Percentiles rank a stretch among this genome's conserved stretches.
Evolutionary conservation across 192 early-diverging fungal genomes (phyloP).

Genomic region (Gaertneriomyces sp.): DNA sequence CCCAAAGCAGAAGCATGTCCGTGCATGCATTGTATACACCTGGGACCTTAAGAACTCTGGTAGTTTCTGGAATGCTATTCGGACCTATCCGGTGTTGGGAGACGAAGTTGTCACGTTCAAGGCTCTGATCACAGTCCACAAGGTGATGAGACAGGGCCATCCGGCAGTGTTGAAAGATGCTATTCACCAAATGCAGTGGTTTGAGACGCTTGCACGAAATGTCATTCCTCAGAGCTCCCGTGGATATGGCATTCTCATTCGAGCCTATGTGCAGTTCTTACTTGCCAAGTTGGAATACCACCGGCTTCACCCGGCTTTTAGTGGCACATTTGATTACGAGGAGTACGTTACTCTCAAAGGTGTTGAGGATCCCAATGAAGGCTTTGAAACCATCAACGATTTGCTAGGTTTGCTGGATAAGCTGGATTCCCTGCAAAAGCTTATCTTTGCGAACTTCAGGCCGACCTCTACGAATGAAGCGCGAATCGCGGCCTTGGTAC

Average conservation of each 20-base stretch:
- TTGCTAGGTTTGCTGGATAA: constrained; percentile 88
- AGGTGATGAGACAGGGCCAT: constrained; percentile 92
- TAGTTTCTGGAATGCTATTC: constrained; percentile 81
- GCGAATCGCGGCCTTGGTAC: constrained; percentile 90
- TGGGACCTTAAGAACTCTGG: constrained; percentile 86
- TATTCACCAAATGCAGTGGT: constrained; percentile 72
- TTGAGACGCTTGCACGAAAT: constrained; percentile 63
- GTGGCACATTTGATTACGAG: constrained; percentile 94
- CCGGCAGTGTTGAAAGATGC: constrained; percentile 79
- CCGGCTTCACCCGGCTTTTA: constrained; percentile 84
- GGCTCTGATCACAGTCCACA: constrained; percentile 89
- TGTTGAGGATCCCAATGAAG: constrained; percentile 97
- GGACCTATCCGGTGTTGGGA: constrained; percentile 79
- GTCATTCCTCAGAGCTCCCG: constrained; percentile 14
- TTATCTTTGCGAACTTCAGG: constrained; percentile 81
- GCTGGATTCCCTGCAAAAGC: constrained; percentile 86
- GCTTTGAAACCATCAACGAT: constrained; percentile 96
- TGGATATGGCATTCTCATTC: constrained; percentile 79
- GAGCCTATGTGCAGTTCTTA: constrained; percentile 85
- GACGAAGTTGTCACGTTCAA: constrained; percentile 98
- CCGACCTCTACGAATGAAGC: constrained; percentile 86
- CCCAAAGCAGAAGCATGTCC: constrained; percentile 97
- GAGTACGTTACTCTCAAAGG: constrained; percentile 92
- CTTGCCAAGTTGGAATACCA: constrained; percentile 91
- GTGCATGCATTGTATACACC: constrained; percentile 86